Evolutionary conservation across 805 yeast genomes (phyloP), one percentile per base, ranked within the genome.

Genomic region (Yarrowia bubula): DNA sequence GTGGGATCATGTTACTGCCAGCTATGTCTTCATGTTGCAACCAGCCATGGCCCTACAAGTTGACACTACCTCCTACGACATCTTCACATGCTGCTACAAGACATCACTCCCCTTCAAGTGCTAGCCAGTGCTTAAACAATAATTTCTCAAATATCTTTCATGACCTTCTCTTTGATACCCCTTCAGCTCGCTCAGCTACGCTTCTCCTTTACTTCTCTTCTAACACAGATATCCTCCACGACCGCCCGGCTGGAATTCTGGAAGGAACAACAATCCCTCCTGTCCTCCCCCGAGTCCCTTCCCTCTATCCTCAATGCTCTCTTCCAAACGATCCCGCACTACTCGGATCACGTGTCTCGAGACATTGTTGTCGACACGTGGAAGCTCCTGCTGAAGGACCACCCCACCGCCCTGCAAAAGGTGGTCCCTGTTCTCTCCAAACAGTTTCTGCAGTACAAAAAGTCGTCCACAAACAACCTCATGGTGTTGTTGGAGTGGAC

Each of bases 141-240:
- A n/a, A n/a, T n/a, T n/a, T n/a, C n/a, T n/a, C n/a, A n/a, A n/a
- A n/a, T n/a, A n/a, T n/a, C n/a, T n/a, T n/a, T n/a, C n/a, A n/a
- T n/a, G n/a, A n/a, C n/a, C n/a, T n/a, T n/a, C 28, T 22, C 28
- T 22, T 22, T 5, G 28, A 22, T 22, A 22, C 28, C 5, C n/a
- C 28, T 22, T 22, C 28, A 22, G 28, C 28, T 22, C 3, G 28
- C 28, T 22, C 5, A 41, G 44, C 44, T 41, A 8, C 44, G 44
- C 44, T 41, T 41, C 44, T 41, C 47, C 8, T 9, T 8, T 1
- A 7, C 9, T 15, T 22, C 48, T 6, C 17, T 11, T 31, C 61
- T 55, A 55, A 55, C 61, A 31, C 61, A 55, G 61, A 55, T 55
- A 38, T 55, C 61, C 7, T 58, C 64, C 14, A 43, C 51, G 18